Percentiles rank a stretch among this genome's conserved stretches.
phyloP scores from a whole-genome alignment of 2,329 filamentous ascomycete species.

The Trichoderma lentiforme region DNA sequence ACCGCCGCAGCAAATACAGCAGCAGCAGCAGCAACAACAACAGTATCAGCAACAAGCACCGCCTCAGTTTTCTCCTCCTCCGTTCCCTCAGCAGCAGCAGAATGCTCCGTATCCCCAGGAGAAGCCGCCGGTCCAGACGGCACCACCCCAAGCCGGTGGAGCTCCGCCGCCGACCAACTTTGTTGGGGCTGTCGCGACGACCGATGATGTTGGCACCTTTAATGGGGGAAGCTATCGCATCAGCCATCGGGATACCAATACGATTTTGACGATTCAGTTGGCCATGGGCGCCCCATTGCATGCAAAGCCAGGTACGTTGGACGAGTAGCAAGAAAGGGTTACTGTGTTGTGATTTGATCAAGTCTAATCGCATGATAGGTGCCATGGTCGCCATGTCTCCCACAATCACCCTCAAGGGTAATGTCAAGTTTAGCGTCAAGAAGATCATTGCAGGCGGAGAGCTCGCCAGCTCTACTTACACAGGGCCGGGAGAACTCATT shows the following conservation, averaged over 20 bases:
- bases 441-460: slow-evolving; percentile 84
- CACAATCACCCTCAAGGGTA: slow-evolving; percentile 77
- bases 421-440: slow-evolving; percentile 82
- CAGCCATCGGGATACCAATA: slow-evolving; percentile 88
- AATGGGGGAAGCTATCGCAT: slow-evolving; percentile 94
- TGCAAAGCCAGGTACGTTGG: slow-evolving; percentile 65
- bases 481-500: slow-evolving; percentile 85
- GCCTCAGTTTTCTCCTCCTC: slow-evolving; percentile 29
- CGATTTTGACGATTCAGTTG: slow-evolving; percentile 81
- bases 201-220: slow-evolving; percentile 92
- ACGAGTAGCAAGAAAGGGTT: not conserved
- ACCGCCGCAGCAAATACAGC: slow-evolving; percentile 26
- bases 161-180: slow-evolving; percentile 55
- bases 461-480: slow-evolving; percentile 74
- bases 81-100: slow-evolving; percentile 28
- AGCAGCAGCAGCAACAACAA: slow-evolving; percentile 24
- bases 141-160: slow-evolving; percentile 31
- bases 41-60: not conserved
- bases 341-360: not conserved
- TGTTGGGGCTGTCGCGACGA: slow-evolving; percentile 54
- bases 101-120: slow-evolving; percentile 26
- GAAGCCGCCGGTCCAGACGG: slow-evolving; percentile 18
- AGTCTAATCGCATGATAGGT: slow-evolving; percentile 46
- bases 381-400: slow-evolving; percentile 95
- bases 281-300: slow-evolving; percentile 82